phyloP scores from a whole-genome alignment of 345 rosid genomes.

The Mangifera indica region DNA sequence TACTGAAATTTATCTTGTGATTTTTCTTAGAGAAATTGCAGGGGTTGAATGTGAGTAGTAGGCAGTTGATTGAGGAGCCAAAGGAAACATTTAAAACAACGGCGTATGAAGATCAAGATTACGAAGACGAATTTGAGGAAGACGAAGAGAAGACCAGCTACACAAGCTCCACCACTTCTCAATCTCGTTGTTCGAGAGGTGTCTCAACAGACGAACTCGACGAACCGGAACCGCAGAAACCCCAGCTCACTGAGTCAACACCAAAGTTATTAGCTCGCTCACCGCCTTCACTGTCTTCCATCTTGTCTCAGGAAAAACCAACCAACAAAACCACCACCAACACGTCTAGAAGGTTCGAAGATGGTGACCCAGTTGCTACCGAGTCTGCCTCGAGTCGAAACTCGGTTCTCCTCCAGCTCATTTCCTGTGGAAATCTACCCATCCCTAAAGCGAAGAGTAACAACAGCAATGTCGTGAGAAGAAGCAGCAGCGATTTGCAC shows the following conservation, averaged over 20 bases:
- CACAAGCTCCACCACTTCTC: conserved; percentile 83
- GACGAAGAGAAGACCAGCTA: conserved; percentile 77
- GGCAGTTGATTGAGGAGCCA: conserved; percentile 38
- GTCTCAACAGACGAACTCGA: conserved; percentile 71
- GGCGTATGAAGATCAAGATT: conserved; percentile 24
- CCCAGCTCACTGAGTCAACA: not conserved
- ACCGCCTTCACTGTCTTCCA: conserved; percentile 14
- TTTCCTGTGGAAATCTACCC: conserved; percentile 70
- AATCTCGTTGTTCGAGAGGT: conserved; percentile 78
- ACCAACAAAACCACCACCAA: conserved; percentile 1
- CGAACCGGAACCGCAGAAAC: conserved; percentile 26
- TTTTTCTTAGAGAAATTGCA: conserved; percentile 39
- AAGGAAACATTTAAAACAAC: conserved; percentile 25
- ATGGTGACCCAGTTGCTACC: conserved; percentile 43
- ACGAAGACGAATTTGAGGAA: conserved; percentile 38
- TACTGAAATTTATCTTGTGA: not conserved
- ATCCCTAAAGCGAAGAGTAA: conserved; percentile 34
- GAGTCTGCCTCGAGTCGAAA: conserved; percentile 35
- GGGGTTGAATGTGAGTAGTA: conserved; percentile 28
- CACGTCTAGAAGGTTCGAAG: conserved; percentile 41
- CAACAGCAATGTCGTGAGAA: conserved; percentile 11
- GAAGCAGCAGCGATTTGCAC: conserved; percentile 35
- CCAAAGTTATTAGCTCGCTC: not conserved
- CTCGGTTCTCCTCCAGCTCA: conserved; percentile 69
- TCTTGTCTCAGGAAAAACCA: conserved; percentile 15